A percentile compares a stretch with the other conserved stretches of the same genome.
These are phyloP conservation scores for Chamaecrista fasciculata DNA, from an alignment of 306 rosid species.

Conservation along the genomic window DNA sequence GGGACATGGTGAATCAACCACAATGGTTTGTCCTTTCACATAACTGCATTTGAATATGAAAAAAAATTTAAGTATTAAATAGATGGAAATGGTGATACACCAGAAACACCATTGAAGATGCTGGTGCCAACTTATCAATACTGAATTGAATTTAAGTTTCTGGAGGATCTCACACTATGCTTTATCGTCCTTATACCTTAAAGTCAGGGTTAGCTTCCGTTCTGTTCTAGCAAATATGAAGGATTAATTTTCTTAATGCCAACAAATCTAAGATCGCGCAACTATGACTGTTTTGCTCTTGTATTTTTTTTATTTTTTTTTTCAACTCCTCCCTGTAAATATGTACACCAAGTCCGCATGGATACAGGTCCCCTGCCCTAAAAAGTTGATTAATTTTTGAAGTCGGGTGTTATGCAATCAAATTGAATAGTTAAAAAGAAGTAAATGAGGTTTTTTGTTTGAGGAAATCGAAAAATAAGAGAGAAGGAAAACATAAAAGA, in stretches of 20 bases:
- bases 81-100: conserved; percentile 19
- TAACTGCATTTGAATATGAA: conserved; percentile 36
- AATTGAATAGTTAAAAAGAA: not conserved
- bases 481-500: not conserved
- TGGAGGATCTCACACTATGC: not conserved
- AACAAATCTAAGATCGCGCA: not conserved
- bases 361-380: not conserved
- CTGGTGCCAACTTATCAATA: no score
- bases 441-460: no score
- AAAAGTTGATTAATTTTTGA: not conserved
- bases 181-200: not conserved
- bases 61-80: conserved; percentile 11
- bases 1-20: conserved; percentile 41
- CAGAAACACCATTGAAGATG: no score
- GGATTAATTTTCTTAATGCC: not conserved
- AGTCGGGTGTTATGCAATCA: no score
- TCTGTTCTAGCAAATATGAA: not conserved
- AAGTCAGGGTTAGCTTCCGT: no score
- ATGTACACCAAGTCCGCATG: not conserved
- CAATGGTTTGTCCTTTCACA: conserved; percentile 33
- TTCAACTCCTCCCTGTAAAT: no score
- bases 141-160: not conserved
- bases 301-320: no score
- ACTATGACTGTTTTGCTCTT: no score
- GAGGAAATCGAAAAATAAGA: not conserved